Conservation (phyloP, 1,284 basidiomycete genomes). For the Ganoderma boninense region DNA sequence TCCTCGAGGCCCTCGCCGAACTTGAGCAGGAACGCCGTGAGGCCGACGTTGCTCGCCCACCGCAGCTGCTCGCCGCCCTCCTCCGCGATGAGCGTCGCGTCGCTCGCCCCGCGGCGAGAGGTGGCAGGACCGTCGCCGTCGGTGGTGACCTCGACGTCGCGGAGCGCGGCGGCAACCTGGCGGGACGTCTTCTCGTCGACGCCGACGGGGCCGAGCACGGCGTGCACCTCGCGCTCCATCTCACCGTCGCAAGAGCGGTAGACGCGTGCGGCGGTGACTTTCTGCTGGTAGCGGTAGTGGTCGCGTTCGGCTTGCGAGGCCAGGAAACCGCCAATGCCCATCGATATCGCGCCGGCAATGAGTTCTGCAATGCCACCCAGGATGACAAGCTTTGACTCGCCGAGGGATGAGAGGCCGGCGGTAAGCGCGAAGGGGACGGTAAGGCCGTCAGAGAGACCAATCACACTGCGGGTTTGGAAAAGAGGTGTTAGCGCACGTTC, state of each 20-base stretch:
- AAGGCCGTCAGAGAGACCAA: slow-evolving; percentile 95
- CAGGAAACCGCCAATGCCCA: slow-evolving; percentile 98
- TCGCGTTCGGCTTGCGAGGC: slow-evolving; percentile 97
- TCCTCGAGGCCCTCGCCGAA: slow-evolving; percentile 95
- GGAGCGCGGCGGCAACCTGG: slow-evolving; percentile 79
- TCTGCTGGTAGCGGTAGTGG: slow-evolving; percentile 86
- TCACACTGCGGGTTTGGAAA: slow-evolving; percentile 67
- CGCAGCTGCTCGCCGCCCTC: slow-evolving; percentile 49
- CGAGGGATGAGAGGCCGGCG: slow-evolving; percentile 90
- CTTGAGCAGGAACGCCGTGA: slow-evolving; percentile 92
- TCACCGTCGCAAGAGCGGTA: slow-evolving; percentile 89
- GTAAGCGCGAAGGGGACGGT: slow-evolving; percentile 94
- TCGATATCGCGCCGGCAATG: slow-evolving; percentile 94
- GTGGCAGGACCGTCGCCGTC: slow-evolving; percentile 33
- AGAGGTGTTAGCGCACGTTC: slow-evolving; percentile 15
- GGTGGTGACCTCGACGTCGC: slow-evolving; percentile 66
- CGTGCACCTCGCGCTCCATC: slow-evolving; percentile 94
- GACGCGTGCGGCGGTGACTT: slow-evolving; percentile 84
- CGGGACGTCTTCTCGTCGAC: slow-evolving; percentile 85
- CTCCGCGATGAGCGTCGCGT: slow-evolving; percentile 54
- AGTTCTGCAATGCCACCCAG: slow-evolving; percentile 93
- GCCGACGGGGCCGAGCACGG: slow-evolving; percentile 89
- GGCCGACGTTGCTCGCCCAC: slow-evolving; percentile 78
- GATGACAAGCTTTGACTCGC: slow-evolving; percentile 89
- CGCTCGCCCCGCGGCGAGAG: slow-evolving; percentile 35